phyloP scores from a whole-genome alignment of 2,329 filamentous ascomycete genomes.

The Clathrospora elynae region DNA sequence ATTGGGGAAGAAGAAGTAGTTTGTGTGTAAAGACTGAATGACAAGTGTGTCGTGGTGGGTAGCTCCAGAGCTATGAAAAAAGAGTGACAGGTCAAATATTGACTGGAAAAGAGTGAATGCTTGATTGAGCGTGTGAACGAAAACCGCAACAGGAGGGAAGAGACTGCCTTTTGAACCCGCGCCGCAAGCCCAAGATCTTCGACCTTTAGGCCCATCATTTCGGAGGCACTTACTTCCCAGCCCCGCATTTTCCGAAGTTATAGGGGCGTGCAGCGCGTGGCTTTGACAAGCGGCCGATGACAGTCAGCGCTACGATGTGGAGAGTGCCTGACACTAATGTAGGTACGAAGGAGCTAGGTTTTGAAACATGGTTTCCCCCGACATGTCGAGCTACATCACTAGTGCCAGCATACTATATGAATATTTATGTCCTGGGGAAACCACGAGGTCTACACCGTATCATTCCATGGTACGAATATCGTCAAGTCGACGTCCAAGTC shows the following conservation, averaged over 20 bases:
- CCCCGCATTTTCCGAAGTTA: conserved; percentile 15
- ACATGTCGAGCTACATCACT: conserved; percentile 5
- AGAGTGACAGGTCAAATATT: conserved; percentile 33
- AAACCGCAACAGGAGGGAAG: conserved; percentile 7
- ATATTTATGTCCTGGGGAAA: conserved; percentile 1
- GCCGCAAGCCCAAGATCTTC: conserved; percentile 1
- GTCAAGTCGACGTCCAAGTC: conserved; percentile 4
- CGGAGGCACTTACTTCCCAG: conserved; percentile 11
- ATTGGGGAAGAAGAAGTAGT: conserved; percentile 4
- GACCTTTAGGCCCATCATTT: conserved; percentile 10
- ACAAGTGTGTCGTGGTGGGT: conserved; percentile 17
- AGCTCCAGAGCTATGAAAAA: conserved; percentile 42
- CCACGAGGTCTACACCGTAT: not conserved
- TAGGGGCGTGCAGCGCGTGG: conserved; percentile 12
- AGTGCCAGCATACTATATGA: conserved; percentile 3
- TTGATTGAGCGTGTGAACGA: conserved; percentile 15
- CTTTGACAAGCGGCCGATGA: conserved; percentile 8
- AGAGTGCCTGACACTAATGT: conserved; percentile 24
- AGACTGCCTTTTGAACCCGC: conserved; percentile 23
- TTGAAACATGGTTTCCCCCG: conserved; percentile 7
- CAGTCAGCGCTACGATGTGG: conserved; percentile 11
- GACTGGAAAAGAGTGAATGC: conserved; percentile 34
- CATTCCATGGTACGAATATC: conserved; percentile 3
- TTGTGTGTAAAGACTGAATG: conserved; percentile 18
- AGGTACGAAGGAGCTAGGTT: conserved; percentile 20